Conservation (phyloP, 116 monocot genomes). For the Posidonia oceanica region DNA sequence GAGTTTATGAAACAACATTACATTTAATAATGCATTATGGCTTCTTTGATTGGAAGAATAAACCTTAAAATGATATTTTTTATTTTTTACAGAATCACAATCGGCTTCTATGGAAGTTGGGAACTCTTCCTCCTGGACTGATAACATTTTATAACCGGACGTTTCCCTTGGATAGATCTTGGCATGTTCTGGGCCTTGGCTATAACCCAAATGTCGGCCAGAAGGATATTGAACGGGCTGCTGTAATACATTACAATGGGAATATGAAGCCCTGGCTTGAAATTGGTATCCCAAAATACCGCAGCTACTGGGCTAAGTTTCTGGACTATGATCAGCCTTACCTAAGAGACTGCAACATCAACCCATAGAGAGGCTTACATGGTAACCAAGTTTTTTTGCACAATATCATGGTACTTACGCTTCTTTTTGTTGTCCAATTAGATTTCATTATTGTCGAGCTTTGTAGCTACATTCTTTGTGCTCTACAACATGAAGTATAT, state of each 20-base stretch:
- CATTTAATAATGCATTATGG: background rate
- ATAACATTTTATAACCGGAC: constrained; percentile 28
- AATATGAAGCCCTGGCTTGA: constrained; percentile 39
- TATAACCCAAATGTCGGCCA: constrained; percentile 18
- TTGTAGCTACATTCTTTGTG: background rate
- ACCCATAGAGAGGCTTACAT: constrained; percentile 13
- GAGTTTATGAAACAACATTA: background rate
- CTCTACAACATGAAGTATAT: background rate
- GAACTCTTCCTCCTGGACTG: constrained; percentile 24
- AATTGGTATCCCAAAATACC: constrained; percentile 30
- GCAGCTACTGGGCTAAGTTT: constrained; percentile 21
- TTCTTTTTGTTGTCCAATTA: background rate
- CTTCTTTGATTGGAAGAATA: background rate
- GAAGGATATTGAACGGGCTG: constrained; percentile 19
- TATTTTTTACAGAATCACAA: constrained; percentile 17
- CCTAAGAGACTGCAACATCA: constrained; percentile 28
- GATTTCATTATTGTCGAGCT: background rate
- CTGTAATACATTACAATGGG: constrained; percentile 32
- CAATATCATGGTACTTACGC: background rate
- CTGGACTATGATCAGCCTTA: constrained; percentile 18
- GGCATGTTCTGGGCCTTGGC: constrained; percentile 31
- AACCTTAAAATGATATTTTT: background rate
- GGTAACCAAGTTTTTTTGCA: background rate
- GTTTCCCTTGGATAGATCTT: constrained; percentile 15
- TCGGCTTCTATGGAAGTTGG: constrained; percentile 21